A percentile compares a stretch with the other conserved stretches of the same genome.
phyloP scores from a whole-genome alignment of 176 grass and related monocot species.

The Triticum monococcum region DNA sequence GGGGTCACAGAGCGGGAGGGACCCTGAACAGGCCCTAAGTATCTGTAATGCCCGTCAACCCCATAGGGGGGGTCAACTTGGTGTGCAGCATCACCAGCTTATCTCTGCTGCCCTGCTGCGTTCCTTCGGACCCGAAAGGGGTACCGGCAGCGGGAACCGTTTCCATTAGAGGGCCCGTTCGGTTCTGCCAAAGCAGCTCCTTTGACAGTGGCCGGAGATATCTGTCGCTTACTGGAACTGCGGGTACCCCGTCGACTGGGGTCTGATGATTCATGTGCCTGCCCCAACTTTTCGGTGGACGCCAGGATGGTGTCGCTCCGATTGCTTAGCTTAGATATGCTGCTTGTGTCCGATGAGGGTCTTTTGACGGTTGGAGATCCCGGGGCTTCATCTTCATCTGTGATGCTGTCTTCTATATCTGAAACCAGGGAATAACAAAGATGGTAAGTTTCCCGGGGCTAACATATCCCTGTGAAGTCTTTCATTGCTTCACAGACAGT shows the following conservation, averaged over 20 bases:
- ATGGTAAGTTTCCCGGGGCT: neutral
- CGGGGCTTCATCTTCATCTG: constrained; percentile 10
- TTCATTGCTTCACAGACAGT: neutral
- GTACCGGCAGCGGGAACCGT: neutral
- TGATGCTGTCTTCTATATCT: constrained; percentile 14
- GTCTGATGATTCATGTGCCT: neutral
- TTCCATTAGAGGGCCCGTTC: neutral
- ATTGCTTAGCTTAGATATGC: neutral
- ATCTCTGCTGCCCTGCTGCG: neutral
- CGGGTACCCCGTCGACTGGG: neutral
- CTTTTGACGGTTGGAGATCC: neutral
- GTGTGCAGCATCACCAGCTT: neutral
- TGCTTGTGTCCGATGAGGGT: neutral
- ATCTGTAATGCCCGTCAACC: neutral
- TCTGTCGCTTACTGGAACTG: neutral
- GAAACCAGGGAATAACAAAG: neutral
- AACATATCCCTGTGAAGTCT: neutral
- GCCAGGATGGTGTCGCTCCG: neutral
- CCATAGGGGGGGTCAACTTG: neutral
- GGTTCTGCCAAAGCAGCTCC: neutral
- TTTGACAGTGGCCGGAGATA: neutral
- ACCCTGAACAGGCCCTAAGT: neutral
- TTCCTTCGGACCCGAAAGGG: neutral
- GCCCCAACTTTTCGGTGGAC: neutral
- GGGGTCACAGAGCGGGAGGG: too few relatives aligned